Evolutionary conservation across 371 early-diverging fungal species (phyloP), one percentile per base, ranked within the genome.

Genomic region (Mucor irregularis): DNA sequence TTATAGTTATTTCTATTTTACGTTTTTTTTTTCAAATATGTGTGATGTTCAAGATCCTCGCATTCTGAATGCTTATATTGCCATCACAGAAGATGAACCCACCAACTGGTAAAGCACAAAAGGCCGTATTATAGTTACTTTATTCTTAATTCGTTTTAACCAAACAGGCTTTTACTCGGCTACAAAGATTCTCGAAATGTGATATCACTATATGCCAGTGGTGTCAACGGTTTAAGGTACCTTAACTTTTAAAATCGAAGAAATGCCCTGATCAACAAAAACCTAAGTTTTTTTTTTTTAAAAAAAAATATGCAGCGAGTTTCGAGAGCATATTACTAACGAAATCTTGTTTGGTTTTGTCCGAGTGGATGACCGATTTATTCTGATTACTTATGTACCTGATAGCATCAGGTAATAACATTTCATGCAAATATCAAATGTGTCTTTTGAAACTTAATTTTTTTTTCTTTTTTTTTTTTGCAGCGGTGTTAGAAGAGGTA

Each of bases 21-120:
- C 13, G n/a, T 35, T 26, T 51, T 45, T 40, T n/a, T 56, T 52
- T 33, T 29, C 17, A 25, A 22, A 39, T 40, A 84, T 85, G 68
- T 87, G 88, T 73, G 85, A 87, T 74, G 69, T 89, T 53, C 76
- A 78, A 33, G 90, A 89, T 64, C 81, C 84, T 34, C 71, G 72
- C 40, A 86, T 89, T 51, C 48, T 66, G 11, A 70, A 80, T 58
- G 83, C 87, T 49, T 87, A 89, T 63, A 66, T 80, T 16, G 80
- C 74, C 40, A 84, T 89, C 53, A 69, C 78, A 31, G 73, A 70
- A 61, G 77, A 79, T 17, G 69, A 77, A 11, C 66, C 66, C 17
- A 83, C 73, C 11, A 68, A 85, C 62, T 85, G 85, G 85, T 86
- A 79, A 65, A 6, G n/a, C 13, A 34, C 16, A n/a, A 11, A 25